Conservation (phyloP, 352 stramenopile species). For the Globisporangium takayamanum region DNA sequence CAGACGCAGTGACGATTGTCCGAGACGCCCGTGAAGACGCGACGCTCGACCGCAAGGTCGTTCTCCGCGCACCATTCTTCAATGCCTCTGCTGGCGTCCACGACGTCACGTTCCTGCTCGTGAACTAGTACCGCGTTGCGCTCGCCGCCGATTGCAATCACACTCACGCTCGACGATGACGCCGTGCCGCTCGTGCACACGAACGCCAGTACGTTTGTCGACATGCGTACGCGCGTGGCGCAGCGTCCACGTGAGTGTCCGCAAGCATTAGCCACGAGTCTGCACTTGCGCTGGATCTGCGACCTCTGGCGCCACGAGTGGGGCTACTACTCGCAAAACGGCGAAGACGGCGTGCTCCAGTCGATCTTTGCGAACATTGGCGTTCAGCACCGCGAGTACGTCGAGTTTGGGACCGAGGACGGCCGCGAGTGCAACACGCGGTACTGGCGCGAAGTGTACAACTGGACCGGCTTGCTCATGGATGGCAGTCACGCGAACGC, state of each 20-base stretch:
- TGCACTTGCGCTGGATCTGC: constrained; percentile 36
- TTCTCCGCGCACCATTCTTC: constrained; percentile 33
- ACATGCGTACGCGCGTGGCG: constrained; percentile 16
- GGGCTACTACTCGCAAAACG: constrained; percentile 60
- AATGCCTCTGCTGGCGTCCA: constrained; percentile 20
- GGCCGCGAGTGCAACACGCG: constrained; percentile 59
- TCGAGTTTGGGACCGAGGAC: constrained; percentile 64
- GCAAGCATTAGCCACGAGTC: constrained; percentile 2
- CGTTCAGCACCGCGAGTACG: constrained; percentile 28
- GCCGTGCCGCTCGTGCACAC: not conserved
- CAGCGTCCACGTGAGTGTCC: constrained; percentile 21
- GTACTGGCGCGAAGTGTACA: constrained; percentile 32
- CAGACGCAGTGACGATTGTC: constrained; percentile 22
- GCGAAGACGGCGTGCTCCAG: constrained; percentile 56
- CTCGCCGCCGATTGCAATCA: constrained; percentile 23
- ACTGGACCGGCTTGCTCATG: constrained; percentile 56
- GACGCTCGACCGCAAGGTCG: constrained; percentile 14
- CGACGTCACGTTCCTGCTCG: constrained; percentile 29
- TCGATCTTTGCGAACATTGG: constrained; percentile 54
- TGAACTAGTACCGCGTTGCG: constrained; percentile 39
- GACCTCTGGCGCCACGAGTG: constrained; percentile 60
- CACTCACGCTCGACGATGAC: constrained; percentile 2
- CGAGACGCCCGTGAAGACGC: constrained; percentile 4
- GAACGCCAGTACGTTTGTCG: constrained; percentile 16
- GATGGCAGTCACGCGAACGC: constrained; percentile 40